Evolutionary conservation across 2,329 filamentous ascomycete species (phyloP), one percentile per base, ranked within the genome.

Genomic region (Aspergillus fumigatiaffinis): DNA sequence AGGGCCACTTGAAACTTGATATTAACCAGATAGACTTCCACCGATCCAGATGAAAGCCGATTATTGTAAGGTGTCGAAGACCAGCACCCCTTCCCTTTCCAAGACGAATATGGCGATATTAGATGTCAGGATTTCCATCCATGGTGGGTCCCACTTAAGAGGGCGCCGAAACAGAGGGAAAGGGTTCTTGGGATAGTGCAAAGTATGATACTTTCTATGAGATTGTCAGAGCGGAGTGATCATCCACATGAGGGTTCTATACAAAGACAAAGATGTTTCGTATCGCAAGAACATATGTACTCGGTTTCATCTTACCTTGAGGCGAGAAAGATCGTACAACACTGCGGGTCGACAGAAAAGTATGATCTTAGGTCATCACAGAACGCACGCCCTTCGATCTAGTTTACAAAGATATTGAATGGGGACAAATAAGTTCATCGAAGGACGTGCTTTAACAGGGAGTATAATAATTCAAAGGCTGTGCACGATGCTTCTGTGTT

Each of bases 91-190:
- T 28, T 52, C 51, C 58, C 60, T 61, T 63, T 50, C 46, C 51
- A 46, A 54, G 50, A 52, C 14, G 52, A 54, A 57, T 61, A 58
- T 42, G 51, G 42, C 21, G 51, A 60, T 63, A 63, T 66, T 62
- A 67, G 46, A 62, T 59, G 53, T 60, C 57, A 54, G 60, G 58
- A 54, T 60, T 51, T 61, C 52, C 58, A 60, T 60, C 58, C 67
- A 68, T 66, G 56, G 62, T 65, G 63, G 62, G 64, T 52, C 62
- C 62, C 64, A 60, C 61, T 62, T 60, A 63, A 63, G 29, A 57
- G 53, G 55, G 60, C 52, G 53, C 55, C 58, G 55, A 49, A 32
- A 51, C 9, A 51, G 60, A 55, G 52, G 54, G 53, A 52, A 55
- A 57, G 57, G 41, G 21, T 10, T 44, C 60, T 58, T 51, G 62